Conservation (phyloP, 352 stramenopile species). For the Pythium sp. region DNA sequence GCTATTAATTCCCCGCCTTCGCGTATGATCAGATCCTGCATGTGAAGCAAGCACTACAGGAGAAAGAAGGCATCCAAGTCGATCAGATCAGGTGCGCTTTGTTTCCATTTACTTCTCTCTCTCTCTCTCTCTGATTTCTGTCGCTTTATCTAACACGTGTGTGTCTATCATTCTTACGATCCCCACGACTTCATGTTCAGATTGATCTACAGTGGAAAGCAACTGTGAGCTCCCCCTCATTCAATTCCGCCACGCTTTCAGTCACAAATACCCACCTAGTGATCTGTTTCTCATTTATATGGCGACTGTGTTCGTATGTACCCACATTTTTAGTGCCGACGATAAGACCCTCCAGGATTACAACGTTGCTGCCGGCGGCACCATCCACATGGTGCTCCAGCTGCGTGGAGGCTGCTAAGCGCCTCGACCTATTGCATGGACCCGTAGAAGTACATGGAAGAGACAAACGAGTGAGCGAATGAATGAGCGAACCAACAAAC, state of each 20-base stretch:
- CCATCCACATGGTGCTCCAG: conserved; percentile 99
- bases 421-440: background rate
- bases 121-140: background rate
- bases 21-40: conserved; percentile 82
- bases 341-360: conserved; percentile 97
- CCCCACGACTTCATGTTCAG: conserved; percentile 20
- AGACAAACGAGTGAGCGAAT: background rate
- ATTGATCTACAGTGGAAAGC: conserved; percentile 98
- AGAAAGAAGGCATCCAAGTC: conserved; percentile 97
- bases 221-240: conserved; percentile 55
- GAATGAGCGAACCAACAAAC: background rate
- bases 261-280: background rate
- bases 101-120: background rate
- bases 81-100: conserved; percentile 63
- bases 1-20: background rate
- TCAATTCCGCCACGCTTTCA: background rate
- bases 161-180: conserved; percentile 4
- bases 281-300: conserved; percentile 6
- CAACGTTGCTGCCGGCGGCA: conserved; percentile 95
- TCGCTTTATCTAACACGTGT: conserved; percentile 16
- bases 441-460: conserved; percentile 13
- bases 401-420: conserved; percentile 89
- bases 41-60: conserved; percentile 97
- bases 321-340: conserved; percentile 59
- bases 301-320: conserved; percentile 7